These are phyloP conservation scores for Cladosporium colombiae DNA, from an alignment of 2,329 filamentous ascomycete species.

Conservation along the genomic window DNA sequence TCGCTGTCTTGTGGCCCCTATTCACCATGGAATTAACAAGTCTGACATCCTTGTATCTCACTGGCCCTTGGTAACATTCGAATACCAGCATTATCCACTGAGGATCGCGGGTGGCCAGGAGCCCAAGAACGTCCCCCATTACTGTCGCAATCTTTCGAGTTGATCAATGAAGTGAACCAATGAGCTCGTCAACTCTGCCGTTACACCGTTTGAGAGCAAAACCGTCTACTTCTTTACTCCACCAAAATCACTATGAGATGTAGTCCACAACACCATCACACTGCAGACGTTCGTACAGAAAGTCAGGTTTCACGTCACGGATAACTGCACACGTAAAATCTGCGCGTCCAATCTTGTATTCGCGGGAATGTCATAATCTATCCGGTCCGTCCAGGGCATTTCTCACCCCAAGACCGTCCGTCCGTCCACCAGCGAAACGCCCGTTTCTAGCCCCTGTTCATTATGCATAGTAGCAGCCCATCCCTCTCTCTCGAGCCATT, in stretches of 20 bases:
- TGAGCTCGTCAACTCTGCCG: no score
- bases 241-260: not conserved
- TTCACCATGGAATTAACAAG: no score
- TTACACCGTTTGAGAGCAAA: not conserved
- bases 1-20: not conserved
- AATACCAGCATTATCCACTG: no score
- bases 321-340: not conserved
- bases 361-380: constrained; percentile 8
- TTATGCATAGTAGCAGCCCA: constrained; percentile 6
- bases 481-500: not conserved
- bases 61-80: no score
- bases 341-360: constrained; percentile 2
- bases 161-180: no score
- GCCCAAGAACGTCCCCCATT: no score
- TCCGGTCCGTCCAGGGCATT: not conserved
- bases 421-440: not conserved
- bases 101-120: no score
- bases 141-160: no score
- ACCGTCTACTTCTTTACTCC: not conserved
- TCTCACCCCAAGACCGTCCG: not conserved
- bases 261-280: not conserved
- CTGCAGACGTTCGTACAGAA: not conserved
- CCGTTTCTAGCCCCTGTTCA: constrained; percentile 12
- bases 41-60: no score
- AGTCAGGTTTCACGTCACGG: not conserved